Evolutionary conservation across 768 basidiomycete species (phyloP).

Genomic region (Psilocybe cubensis): DNA sequence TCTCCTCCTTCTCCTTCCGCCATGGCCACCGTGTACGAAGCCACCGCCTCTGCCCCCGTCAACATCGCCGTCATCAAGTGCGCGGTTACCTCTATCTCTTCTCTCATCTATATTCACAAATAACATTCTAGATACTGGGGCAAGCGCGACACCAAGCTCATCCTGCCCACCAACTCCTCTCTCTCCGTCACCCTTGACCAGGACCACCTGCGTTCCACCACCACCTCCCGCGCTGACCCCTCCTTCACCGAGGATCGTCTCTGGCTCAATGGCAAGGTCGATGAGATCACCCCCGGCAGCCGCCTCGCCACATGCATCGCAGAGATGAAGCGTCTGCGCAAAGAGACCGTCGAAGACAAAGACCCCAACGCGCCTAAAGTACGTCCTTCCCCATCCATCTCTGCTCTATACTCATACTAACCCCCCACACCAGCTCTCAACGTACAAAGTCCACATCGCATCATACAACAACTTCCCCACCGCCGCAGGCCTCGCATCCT

Average conservation of each 20-base stretch:
- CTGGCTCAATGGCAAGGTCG: constrained; percentile 95
- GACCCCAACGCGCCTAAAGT: constrained; percentile 71
- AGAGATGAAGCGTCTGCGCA: constrained; percentile 83
- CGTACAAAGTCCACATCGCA: constrained; percentile 80
- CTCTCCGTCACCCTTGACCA: constrained; percentile 98
- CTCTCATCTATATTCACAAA: neutral
- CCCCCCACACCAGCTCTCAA: constrained; percentile 61
- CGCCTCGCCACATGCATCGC: constrained; percentile 83
- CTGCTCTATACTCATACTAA: neutral
- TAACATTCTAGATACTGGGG: constrained; percentile 87
- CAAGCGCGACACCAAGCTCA: constrained; percentile 93
- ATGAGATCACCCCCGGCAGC: constrained; percentile 82
- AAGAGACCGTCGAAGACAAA: constrained; percentile 70
- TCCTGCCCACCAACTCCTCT: constrained; percentile 96
- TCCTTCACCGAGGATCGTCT: constrained; percentile 76
- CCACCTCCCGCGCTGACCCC: constrained; percentile 85
- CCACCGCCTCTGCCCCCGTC: constrained; percentile 91
- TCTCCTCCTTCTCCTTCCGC: constrained; percentile 23
- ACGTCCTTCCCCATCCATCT: constrained; percentile 13
- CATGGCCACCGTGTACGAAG: constrained; percentile 71
- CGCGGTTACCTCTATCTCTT: constrained; percentile 14
- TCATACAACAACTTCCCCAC: constrained; percentile 99
- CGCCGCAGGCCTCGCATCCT: constrained; percentile 96
- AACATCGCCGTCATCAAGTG: constrained; percentile 99
- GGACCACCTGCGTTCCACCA: constrained; percentile 93